A percentile compares a stretch with the other conserved stretches of the same genome.
Evolutionary conservation across 2,329 filamentous ascomycete species (phyloP).

Genomic region (Lanzia echinophila): DNA sequence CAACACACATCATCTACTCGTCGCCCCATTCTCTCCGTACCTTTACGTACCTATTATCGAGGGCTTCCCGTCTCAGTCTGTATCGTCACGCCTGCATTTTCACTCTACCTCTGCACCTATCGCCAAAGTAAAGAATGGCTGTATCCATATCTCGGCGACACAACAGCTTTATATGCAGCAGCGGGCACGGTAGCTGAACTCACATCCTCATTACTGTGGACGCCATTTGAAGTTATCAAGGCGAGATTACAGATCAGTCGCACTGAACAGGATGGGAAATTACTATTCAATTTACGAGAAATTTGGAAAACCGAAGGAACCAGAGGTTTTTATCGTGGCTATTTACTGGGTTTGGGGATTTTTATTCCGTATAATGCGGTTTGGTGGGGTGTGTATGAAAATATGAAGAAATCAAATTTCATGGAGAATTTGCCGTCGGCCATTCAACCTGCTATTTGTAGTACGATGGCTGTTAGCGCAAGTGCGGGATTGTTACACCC

Average conservation of each 20-base stretch:
- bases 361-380: slow-evolving; percentile 19
- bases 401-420: slow-evolving; percentile 9
- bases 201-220: slow-evolving; percentile 17
- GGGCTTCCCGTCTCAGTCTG: slow-evolving; percentile 18
- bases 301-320: slow-evolving; percentile 18
- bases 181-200: slow-evolving; percentile 17
- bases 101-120: slow-evolving; percentile 16
- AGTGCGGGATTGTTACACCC: slow-evolving; percentile 18
- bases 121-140: slow-evolving; percentile 14
- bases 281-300: slow-evolving; percentile 15
- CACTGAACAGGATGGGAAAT: slow-evolving; percentile 13
- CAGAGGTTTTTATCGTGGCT: slow-evolving; percentile 18
- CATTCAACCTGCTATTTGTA: neutral
- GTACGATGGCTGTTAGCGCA: neutral
- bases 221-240: slow-evolving; percentile 20
- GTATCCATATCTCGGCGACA: neutral
- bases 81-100: slow-evolving; percentile 18
- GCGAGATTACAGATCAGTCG: slow-evolving; percentile 18
- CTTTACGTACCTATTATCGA: slow-evolving; percentile 17
- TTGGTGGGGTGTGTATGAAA: slow-evolving; percentile 20
- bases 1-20: slow-evolving; percentile 19
- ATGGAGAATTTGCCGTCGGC: slow-evolving; percentile 3
- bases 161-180: neutral
- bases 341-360: slow-evolving; percentile 16
- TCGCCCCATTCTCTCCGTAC: slow-evolving; percentile 18